phyloP scores from a whole-genome alignment of 2,329 filamentous ascomycete genomes.

The Beauveria medogensis region DNA sequence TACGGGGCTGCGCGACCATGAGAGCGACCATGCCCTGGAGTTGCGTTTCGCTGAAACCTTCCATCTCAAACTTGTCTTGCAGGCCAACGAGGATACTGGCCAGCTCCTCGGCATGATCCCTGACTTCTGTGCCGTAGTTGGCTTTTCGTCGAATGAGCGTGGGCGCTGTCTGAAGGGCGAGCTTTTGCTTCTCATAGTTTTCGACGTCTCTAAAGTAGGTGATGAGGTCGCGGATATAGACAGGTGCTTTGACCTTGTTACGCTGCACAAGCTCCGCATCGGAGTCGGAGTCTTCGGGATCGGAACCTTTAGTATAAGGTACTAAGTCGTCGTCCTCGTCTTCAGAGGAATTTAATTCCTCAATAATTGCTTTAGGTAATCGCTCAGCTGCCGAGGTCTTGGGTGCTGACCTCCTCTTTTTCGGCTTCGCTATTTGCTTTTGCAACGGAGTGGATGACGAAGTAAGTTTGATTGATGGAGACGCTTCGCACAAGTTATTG shows the following conservation, averaged over 20 bases:
- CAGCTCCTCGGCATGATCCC: conserved; percentile 74
- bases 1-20: conserved; percentile 64
- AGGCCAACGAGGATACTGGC: conserved; percentile 69
- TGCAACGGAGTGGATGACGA: background rate
- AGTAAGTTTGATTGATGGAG: background rate
- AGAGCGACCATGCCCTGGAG: conserved; percentile 77
- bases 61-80: conserved; percentile 77
- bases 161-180: conserved; percentile 71
- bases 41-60: conserved; percentile 66
- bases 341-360: conserved; percentile 56
- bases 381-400: conserved; percentile 22
- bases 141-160: conserved; percentile 80
- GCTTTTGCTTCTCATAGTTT: conserved; percentile 73
- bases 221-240: conserved; percentile 85
- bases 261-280: conserved; percentile 81
- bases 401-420: conserved; percentile 21
- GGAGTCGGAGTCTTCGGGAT: conserved; percentile 85
- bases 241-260: conserved; percentile 74
- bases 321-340: conserved; percentile 60
- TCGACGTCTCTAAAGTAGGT: conserved; percentile 71
- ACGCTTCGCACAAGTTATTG: conserved; percentile 35
- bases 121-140: conserved; percentile 79
- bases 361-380: conserved; percentile 43
- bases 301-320: conserved; percentile 78
- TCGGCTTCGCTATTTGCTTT: conserved; percentile 17